phyloP scores from a whole-genome alignment of 2,329 filamentous ascomycete species.

The Acarospora socialis region DNA sequence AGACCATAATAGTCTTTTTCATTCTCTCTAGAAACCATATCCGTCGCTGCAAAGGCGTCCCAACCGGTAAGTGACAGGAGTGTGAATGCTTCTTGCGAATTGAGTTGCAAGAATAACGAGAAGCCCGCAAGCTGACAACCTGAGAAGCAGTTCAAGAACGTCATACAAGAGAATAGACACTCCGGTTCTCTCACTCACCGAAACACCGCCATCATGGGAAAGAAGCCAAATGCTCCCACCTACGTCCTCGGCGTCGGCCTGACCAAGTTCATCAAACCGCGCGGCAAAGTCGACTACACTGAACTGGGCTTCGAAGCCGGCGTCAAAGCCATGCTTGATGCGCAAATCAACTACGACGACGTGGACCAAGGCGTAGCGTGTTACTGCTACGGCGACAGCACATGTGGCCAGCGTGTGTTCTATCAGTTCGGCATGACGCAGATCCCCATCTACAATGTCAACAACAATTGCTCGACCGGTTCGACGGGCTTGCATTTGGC shows the following conservation, averaged over 20 bases:
- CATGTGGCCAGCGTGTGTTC: conserved; percentile 90
- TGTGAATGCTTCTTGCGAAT: too few species aligned
- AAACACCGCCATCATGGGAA: conserved; percentile 34
- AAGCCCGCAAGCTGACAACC: too few species aligned
- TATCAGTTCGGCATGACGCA: conserved; percentile 97
- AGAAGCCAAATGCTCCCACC: conserved; percentile 37
- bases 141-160: too few species aligned
- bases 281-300: conserved; percentile 86
- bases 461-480: conserved; percentile 98
- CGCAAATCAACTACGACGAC: conserved; percentile 90
- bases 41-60: too few species aligned
- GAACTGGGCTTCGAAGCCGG: conserved; percentile 59
- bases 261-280: conserved; percentile 98
- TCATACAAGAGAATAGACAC: too few species aligned
- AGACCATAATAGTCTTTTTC: too few species aligned
- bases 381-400: conserved; percentile 94
- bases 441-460: conserved; percentile 95
- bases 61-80: too few species aligned
- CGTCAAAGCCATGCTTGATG: conserved; percentile 40
- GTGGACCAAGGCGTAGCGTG: conserved; percentile 92
- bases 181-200: too few species aligned
- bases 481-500: conserved; percentile 79
- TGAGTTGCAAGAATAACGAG: too few species aligned
- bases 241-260: conserved; percentile 97
- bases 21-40: too few species aligned